These are phyloP conservation scores for Hamigera avellanea DNA, from an alignment of 495 filamentous ascomycete species.

Conservation along the genomic window DNA sequence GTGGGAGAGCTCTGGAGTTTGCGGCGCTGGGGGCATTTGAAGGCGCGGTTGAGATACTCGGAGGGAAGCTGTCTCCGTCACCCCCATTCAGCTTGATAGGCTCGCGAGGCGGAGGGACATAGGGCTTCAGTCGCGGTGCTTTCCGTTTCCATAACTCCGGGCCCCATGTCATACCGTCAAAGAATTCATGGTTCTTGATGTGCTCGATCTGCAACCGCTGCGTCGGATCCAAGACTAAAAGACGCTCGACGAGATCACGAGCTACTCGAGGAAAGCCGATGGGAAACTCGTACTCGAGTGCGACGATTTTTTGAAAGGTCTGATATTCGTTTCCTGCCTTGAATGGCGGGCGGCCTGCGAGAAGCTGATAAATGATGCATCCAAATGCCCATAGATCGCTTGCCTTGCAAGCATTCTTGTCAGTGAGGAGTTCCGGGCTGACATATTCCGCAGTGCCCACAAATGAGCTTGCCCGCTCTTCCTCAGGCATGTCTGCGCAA, in stretches of 20 bases:
- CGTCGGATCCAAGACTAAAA: conserved; percentile 82
- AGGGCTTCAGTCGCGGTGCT: conserved; percentile 79
- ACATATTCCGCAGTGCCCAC: conserved; percentile 99
- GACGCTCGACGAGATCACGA: conserved; percentile 81
- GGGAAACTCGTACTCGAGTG: conserved; percentile 88
- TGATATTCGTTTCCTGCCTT: conserved; percentile 96
- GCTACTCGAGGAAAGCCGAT: conserved; percentile 80
- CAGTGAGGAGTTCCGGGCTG: conserved; percentile 85
- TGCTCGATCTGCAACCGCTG: conserved; percentile 87
- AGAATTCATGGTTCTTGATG: conserved; percentile 96
- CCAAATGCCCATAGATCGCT: conserved; percentile 99
- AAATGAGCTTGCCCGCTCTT: conserved; percentile 79
- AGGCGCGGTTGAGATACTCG: conserved; percentile 37
- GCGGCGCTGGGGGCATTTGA: conserved; percentile 23
- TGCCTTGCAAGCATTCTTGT: conserved; percentile 95
- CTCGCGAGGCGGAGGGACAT: conserved; percentile 68
- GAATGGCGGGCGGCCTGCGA: conserved; percentile 90
- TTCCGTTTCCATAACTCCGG: conserved; percentile 81
- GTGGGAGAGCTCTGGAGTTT: conserved; percentile 49
- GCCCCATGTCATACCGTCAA: conserved; percentile 82
- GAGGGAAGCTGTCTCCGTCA: conserved; percentile 31
- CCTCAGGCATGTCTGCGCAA: conserved; percentile 45
- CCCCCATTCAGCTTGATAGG: conserved; percentile 72
- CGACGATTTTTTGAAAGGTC: conserved; percentile 97
- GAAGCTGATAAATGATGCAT: conserved; percentile 96